phyloP scores from a whole-genome alignment of 2,329 filamentous ascomycete species.

The Chalaropsis ovoidea region DNA sequence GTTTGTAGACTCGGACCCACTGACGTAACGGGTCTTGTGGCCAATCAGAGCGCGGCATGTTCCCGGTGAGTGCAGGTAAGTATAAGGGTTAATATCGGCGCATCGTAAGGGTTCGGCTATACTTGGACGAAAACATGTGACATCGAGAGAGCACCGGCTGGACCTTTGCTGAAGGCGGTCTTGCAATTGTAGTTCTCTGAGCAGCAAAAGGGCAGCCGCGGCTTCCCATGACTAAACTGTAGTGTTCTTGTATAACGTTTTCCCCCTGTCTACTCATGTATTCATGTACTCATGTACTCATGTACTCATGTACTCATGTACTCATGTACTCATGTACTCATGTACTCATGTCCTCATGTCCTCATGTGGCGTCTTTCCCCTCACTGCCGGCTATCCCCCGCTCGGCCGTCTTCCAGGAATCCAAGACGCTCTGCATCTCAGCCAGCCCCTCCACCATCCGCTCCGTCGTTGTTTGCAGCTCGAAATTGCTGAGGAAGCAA shows the following conservation, averaged over 20 bases:
- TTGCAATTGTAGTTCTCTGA: neutral
- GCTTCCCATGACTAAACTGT: too few relatives aligned
- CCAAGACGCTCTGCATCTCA: conserved; percentile 9
- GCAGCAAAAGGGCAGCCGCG: too few relatives aligned
- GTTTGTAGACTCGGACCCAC: neutral
- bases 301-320: neutral
- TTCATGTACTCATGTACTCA: neutral
- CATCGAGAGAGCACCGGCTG: neutral
- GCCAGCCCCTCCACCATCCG: conserved; percentile 34
- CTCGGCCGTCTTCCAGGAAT: neutral
- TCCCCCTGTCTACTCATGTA: neutral
- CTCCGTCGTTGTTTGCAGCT: conserved; percentile 52
- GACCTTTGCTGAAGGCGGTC: neutral
- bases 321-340: neutral
- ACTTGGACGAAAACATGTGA: neutral
- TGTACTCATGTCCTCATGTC: neutral
- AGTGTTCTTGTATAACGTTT: too few relatives aligned
- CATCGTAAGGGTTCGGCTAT: neutral
- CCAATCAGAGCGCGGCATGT: neutral
- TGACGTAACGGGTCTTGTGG: neutral
- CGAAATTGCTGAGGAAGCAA: conserved; percentile 77
- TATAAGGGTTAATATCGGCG: neutral
- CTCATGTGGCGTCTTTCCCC: too few relatives aligned
- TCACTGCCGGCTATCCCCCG: neutral
- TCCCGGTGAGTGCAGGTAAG: neutral